Percentiles rank a stretch among this genome's conserved stretches.
These are phyloP conservation scores for Echium plantagineum DNA, from an alignment of 257 asterid species.

Conservation along the genomic window DNA sequence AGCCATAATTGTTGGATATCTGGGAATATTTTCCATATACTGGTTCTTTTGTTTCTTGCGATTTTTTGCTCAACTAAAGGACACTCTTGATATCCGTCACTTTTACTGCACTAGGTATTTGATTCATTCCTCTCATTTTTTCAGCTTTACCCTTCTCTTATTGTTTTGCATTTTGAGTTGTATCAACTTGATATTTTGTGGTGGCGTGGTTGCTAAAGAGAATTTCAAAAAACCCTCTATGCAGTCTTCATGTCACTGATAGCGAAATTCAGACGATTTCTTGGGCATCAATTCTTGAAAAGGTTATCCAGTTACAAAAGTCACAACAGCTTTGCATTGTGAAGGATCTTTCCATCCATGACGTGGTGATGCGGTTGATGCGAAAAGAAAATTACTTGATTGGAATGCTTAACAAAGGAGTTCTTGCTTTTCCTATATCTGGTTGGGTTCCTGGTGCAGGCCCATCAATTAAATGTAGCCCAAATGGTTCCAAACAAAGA, in stretches of 20 bases:
- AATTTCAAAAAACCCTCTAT: constrained; percentile 10
- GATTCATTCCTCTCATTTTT: background rate
- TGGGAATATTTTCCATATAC: constrained; percentile 76
- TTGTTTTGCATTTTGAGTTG: background rate
- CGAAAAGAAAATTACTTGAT: constrained; percentile 93
- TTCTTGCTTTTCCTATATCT: constrained; percentile 80
- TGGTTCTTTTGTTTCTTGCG: constrained; percentile 71
- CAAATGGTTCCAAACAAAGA: constrained; percentile 41
- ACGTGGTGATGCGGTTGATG: constrained; percentile 88
- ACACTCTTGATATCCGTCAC: constrained; percentile 71
- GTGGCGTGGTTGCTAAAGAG: background rate
- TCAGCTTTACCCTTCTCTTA: no score
- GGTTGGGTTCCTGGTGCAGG: constrained; percentile 83
- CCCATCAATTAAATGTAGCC: constrained; percentile 33
- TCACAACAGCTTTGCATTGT: constrained; percentile 65
- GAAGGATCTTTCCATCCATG: constrained; percentile 81
- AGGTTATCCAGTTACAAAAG: constrained; percentile 57
- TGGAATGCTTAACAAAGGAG: constrained; percentile 97
- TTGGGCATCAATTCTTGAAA: constrained; percentile 83
- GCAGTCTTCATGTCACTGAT: constrained; percentile 81
- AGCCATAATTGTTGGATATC: constrained; percentile 70
- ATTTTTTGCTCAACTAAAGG: constrained; percentile 83
- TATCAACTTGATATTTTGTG: background rate
- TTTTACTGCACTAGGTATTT: constrained; percentile 73
- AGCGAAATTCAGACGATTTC: constrained; percentile 86